phyloP scores from a whole-genome alignment of 1,284 basidiomycete genomes.

The Pseudozyma sp. region DNA sequence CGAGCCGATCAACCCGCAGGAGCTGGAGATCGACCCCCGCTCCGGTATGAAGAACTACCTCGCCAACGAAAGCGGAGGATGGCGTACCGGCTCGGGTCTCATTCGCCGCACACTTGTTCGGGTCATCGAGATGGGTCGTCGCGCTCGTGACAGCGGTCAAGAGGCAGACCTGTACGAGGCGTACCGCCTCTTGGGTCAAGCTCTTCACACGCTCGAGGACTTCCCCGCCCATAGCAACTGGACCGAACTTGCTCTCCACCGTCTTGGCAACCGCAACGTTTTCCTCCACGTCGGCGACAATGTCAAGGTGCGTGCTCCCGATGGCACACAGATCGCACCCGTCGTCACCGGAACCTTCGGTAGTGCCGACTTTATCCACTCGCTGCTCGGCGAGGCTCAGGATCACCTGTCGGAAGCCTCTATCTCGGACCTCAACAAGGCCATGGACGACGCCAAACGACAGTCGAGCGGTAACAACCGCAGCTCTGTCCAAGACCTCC shows the following conservation, averaged over 20 bases:
- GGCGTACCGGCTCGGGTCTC: slow-evolving; percentile 89
- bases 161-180: slow-evolving; percentile 79
- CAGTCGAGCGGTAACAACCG: slow-evolving; percentile 63
- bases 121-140: slow-evolving; percentile 75
- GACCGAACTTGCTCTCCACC: slow-evolving; percentile 74
- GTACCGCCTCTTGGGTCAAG: slow-evolving; percentile 61
- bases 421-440: slow-evolving; percentile 85
- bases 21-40: slow-evolving; percentile 84
- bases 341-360: slow-evolving; percentile 91
- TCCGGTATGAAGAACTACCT: slow-evolving; percentile 98
- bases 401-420: slow-evolving; percentile 78
- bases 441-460: slow-evolving; percentile 74
- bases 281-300: slow-evolving; percentile 91
- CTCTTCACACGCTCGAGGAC: slow-evolving; percentile 83
- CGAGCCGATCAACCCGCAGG: slow-evolving; percentile 80
- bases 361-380: slow-evolving; percentile 78
- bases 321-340: slow-evolving; percentile 81
- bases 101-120: slow-evolving; percentile 81
- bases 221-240: slow-evolving; percentile 81
- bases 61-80: slow-evolving; percentile 78
- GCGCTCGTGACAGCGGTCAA: slow-evolving; percentile 74
- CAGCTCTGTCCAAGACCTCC: slow-evolving; percentile 56
- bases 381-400: slow-evolving; percentile 73
- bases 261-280: slow-evolving; percentile 80
- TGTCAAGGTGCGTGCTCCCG: slow-evolving; percentile 79